Evolutionary conservation across 768 basidiomycete species (phyloP), one percentile per base, ranked within the genome.

Genomic region (Hygrophoropsis aurantiaca): DNA sequence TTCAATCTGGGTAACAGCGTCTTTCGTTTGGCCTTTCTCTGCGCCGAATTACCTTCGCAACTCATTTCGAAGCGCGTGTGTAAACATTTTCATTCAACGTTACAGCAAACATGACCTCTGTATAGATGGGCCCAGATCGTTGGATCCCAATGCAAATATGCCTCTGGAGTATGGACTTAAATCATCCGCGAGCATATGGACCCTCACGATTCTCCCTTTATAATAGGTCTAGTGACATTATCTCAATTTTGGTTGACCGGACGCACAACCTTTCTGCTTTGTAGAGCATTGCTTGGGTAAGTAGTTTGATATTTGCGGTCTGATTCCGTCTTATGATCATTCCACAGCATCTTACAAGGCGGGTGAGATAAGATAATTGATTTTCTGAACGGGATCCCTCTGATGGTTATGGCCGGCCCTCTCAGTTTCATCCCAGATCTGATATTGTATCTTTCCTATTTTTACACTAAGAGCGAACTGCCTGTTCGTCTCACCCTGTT

Each of bases 381-480:
- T 11, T 21, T 23, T 23, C 27, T 30, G 27, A 30, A 6, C 27
- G 7, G 7, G 27, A 30, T 13, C 6, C 13, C 13, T 13, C 7
- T 30, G 7, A 13, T 7, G 27, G 13, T 6, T 30, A 30, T 13
- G 27, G 27, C 27, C 27, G 8, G 11, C 26, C 24, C 23, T 11
- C 9, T n/a, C 25, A 69, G 73, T 10, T 78, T 79, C 54, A 78
- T 78, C 44, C 77, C 77, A 2, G 80, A 81, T 55, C 64, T 79
- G 3, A 74, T 82, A 40, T 61, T 82, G 1, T 83, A 82, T 55
- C 66, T 81, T 7, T 77, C 75, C 0, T 82, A 75, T 77, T 85
- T 78, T 44, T 84, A 84, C 57, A 82, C 77, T 10, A 81, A 81
- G 58, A 69, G 63, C 19, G 80, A 81, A 56, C 69, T 85, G 1